Evolutionary conservation across 768 basidiomycete genomes (phyloP), one percentile per base, ranked within the genome.

Genomic region (Leccinum truebloodii): DNA sequence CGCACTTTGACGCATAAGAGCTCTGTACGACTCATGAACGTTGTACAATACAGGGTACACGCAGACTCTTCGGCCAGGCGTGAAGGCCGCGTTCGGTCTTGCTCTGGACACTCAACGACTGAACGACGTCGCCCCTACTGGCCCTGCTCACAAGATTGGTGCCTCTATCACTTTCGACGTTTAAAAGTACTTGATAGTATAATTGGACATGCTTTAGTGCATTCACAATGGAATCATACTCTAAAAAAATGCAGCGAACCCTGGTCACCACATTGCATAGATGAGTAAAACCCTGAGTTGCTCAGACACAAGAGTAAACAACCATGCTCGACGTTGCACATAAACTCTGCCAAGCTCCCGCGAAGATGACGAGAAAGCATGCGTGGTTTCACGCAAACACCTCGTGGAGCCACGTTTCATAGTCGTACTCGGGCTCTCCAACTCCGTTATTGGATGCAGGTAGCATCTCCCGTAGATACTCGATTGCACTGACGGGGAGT

Each of bases 51-150:
- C 62, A 89, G 89, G 89, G 66, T 95, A 94, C 81, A 96, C 94
- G 55, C 96, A 99, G 80, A 79, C 85, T 41, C 90, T 99, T 72
- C 91, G 94, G 66, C 93, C 93, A 55, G 95, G 95, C 70, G 92
- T 98, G 70, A 93, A 90, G 76, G 90, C 90, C 52, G 83, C 90
- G 54, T 95, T 98, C 76, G 95, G 96, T 79, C 86, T 98, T 71
- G 94, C 94, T 66, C 81, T 99, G 65, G 97, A 99, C 80, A 96
- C 94, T 62, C 88, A 93, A 79, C 87, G 90, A 66, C 80, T 98
- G 67, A 94, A 92, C 79, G 91, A 93, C 59, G 74, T 82, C 55
- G 76, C 79, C 53, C 82, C 83, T 55, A 60, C 74, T 56, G 90
- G 87, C 52, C 84, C 89, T 58, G 84, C 87, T 14, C 92, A 94